Evolutionary conservation across 768 basidiomycete genomes (phyloP).

Genomic region (Piloderma croceum): DNA sequence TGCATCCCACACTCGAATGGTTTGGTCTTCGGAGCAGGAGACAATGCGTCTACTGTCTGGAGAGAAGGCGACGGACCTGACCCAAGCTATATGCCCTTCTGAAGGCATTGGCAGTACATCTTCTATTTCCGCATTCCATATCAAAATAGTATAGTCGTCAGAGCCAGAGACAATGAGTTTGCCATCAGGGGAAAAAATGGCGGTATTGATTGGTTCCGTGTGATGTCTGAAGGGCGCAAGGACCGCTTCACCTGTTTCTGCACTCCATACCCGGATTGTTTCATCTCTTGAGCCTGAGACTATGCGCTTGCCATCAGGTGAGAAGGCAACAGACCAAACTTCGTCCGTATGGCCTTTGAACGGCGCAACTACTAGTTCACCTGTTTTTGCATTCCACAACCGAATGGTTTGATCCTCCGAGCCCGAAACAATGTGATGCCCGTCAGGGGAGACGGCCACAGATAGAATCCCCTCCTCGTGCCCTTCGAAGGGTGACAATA

Average conservation of each 20-base stretch:
- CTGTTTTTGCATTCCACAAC: conserved; percentile 3
- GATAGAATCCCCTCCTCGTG: too few relatives aligned
- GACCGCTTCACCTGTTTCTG: background rate
- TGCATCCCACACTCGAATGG: conserved; percentile 10
- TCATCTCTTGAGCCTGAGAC: conserved; percentile 24
- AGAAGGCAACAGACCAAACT: conserved; percentile 19
- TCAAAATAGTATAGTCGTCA: too few relatives aligned
- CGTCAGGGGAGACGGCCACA: conserved; percentile 11
- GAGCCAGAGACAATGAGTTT: too few relatives aligned
- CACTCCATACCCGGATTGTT: conserved; percentile 22
- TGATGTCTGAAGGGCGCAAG: background rate
- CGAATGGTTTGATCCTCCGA: conserved; percentile 4
- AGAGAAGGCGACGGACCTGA: conserved; percentile 3
- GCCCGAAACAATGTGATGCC: conserved; percentile 6
- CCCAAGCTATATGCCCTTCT: too few relatives aligned
- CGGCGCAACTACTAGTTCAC: conserved; percentile 1
- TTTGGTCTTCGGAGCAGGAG: conserved; percentile 25
- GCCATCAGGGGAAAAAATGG: too few relatives aligned
- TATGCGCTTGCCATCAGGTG: too few relatives aligned
- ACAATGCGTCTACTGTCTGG: conserved; percentile 17
- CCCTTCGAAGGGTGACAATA: too few relatives aligned
- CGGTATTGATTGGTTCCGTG: too few relatives aligned
- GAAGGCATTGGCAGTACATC: too few relatives aligned
- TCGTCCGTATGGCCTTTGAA: conserved; percentile 12
- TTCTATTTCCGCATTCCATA: too few relatives aligned